These are phyloP conservation scores for Rhododendron molle DNA, from an alignment of 148 eudicot genomes.

Conservation along the genomic window DNA sequence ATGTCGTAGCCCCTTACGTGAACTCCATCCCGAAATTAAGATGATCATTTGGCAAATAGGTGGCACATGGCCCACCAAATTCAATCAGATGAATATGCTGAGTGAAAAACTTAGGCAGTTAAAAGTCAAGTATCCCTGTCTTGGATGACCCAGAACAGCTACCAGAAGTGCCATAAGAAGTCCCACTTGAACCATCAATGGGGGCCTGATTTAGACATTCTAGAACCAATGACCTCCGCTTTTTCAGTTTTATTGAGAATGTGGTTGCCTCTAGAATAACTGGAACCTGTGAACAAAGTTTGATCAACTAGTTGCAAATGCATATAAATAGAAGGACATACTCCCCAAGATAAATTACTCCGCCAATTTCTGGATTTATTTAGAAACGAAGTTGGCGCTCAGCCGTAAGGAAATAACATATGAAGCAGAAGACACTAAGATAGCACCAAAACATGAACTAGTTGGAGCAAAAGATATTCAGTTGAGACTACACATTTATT, in stretches of 20 bases:
- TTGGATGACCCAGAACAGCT: slow-evolving; percentile 70
- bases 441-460: neutral
- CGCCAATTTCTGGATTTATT: neutral
- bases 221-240: slow-evolving; percentile 65
- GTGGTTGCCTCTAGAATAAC: slow-evolving; percentile 80
- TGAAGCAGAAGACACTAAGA: neutral
- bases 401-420: neutral
- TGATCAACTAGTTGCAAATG: neutral
- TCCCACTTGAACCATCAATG: slow-evolving; percentile 84
- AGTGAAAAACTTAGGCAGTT: neutral
- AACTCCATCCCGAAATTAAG: neutral
- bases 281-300: slow-evolving; percentile 57
- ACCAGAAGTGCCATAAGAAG: slow-evolving; percentile 69
- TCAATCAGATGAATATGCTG: neutral
- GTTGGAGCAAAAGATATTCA: neutral
- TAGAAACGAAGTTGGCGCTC: neutral
- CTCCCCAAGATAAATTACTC: neutral
- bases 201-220: slow-evolving; percentile 98
- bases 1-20: neutral
- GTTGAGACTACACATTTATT: neutral
- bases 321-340: neutral
- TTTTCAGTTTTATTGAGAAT: slow-evolving; percentile 79
- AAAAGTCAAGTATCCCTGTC: slow-evolving; percentile 64
- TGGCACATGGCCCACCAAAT: neutral
- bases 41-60: neutral